Evolutionary conservation across 495 filamentous ascomycete species (phyloP).

Genomic region (Daldinia caldariorum): DNA sequence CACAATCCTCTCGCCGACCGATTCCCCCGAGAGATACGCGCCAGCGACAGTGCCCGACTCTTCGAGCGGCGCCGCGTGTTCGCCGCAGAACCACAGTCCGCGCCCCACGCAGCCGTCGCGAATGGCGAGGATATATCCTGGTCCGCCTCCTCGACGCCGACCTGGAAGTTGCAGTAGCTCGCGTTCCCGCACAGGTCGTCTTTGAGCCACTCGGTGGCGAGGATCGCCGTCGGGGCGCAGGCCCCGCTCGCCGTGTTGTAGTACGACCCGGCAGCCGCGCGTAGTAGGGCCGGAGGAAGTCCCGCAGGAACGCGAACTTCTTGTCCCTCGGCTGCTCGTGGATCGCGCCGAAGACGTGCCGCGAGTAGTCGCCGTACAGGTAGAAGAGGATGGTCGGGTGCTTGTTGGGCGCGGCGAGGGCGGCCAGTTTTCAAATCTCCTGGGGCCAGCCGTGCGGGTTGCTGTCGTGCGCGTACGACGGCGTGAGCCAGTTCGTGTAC

Average conservation of each 20-base stretch:
- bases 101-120: constrained; percentile 85
- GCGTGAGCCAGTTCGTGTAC: constrained; percentile 68
- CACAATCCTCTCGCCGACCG: constrained; percentile 63
- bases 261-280: constrained; percentile 65
- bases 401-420: constrained; percentile 60
- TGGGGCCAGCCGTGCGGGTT: constrained; percentile 69
- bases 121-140: constrained; percentile 79
- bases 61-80: constrained; percentile 80
- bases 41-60: constrained; percentile 77
- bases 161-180: constrained; percentile 77
- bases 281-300: constrained; percentile 70
- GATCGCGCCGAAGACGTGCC: constrained; percentile 30
- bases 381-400: constrained; percentile 84
- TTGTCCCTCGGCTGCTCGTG: constrained; percentile 21
- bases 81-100: constrained; percentile 79
- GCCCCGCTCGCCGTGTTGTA: constrained; percentile 57
- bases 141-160: constrained; percentile 61
- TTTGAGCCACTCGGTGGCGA: constrained; percentile 73
- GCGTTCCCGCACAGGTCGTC: constrained; percentile 75
- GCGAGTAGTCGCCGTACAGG: constrained; percentile 64
- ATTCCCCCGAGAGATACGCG: constrained; percentile 78
- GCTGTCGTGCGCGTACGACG: constrained; percentile 58
- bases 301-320: constrained; percentile 32
- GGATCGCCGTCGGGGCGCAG: constrained; percentile 64
- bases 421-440: constrained; percentile 72